Evolutionary conservation across 106 monocot species (phyloP).

Genomic region (Agapanthus africanus): DNA sequence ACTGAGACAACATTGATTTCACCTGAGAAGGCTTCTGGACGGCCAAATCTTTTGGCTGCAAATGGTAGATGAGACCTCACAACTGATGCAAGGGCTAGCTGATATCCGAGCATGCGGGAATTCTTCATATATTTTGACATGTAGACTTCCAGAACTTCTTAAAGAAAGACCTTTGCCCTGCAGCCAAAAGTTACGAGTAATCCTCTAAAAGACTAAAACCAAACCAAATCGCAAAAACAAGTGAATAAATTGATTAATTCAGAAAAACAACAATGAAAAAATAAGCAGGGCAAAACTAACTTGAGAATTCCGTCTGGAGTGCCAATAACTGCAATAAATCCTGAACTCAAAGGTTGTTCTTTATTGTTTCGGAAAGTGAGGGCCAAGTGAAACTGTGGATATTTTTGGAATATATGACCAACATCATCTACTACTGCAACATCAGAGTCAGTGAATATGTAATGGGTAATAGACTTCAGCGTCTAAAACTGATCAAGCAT

Average conservation of each 20-base stretch:
- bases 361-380: constrained; percentile 94
- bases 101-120: constrained; percentile 95
- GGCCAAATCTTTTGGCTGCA: constrained; percentile 38
- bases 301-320: constrained; percentile 65
- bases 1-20: constrained; percentile 50
- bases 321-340: constrained; percentile 95
- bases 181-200: constrained; percentile 10
- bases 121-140: constrained; percentile 60
- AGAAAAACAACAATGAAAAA: not conserved
- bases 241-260: too few species aligned
- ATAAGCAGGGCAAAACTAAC: constrained; percentile 25
- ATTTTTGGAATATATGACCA: constrained; percentile 64
- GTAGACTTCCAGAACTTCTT: constrained; percentile 71
- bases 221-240: too few species aligned
- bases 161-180: constrained; percentile 64
- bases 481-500: constrained; percentile 32
- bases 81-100: constrained; percentile 76
- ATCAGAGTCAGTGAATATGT: constrained; percentile 88
- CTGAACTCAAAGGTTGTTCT: constrained; percentile 90
- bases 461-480: constrained; percentile 30
- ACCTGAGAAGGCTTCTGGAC: constrained; percentile 42
- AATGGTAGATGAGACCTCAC: constrained; percentile 57
- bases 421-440: constrained; percentile 85
- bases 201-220: too few species aligned
- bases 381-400: constrained; percentile 76